Conservation (phyloP, 441 rosid genomes). For the Corymbia calophylla region DNA sequence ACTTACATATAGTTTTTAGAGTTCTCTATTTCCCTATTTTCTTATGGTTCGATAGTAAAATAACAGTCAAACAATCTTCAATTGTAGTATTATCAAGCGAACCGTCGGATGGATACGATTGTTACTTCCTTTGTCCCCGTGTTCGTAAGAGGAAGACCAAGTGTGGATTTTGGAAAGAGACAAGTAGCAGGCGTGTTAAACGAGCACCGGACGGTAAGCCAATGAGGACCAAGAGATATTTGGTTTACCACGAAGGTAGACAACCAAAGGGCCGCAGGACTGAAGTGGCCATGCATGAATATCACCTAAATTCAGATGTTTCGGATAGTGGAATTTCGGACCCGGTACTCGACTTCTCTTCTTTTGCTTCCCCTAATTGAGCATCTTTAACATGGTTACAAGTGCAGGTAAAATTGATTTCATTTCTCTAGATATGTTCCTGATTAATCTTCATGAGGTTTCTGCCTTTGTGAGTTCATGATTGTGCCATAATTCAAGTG, state of each 20-base stretch:
- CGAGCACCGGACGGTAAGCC: not conserved
- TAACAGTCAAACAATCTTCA: not conserved
- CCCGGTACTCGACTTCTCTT: not conserved
- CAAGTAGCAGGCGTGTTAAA: not conserved
- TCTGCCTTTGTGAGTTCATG: not conserved
- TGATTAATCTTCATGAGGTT: not conserved
- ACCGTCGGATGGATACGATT: not conserved
- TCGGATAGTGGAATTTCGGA: not conserved
- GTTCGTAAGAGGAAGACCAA: not conserved
- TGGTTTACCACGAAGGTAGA: not conserved
- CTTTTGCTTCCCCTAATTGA: not conserved
- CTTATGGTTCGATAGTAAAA: not conserved
- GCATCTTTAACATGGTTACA: not conserved
- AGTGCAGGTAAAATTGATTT: not conserved
- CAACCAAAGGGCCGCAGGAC: not conserved
- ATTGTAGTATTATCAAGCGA: not conserved
- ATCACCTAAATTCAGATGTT: not conserved
- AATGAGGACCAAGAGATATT: not conserved
- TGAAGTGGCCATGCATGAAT: not conserved
- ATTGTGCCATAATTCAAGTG: not conserved
- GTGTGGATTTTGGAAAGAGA: not conserved
- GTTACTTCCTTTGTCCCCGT: not conserved
- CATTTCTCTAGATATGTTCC: not conserved
- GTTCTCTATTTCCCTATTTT: not conserved
- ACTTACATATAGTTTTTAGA: not conserved